Evolutionary conservation across 164 flowering plant species (phyloP).

Genomic region (Chimonanthus salicifolius): DNA sequence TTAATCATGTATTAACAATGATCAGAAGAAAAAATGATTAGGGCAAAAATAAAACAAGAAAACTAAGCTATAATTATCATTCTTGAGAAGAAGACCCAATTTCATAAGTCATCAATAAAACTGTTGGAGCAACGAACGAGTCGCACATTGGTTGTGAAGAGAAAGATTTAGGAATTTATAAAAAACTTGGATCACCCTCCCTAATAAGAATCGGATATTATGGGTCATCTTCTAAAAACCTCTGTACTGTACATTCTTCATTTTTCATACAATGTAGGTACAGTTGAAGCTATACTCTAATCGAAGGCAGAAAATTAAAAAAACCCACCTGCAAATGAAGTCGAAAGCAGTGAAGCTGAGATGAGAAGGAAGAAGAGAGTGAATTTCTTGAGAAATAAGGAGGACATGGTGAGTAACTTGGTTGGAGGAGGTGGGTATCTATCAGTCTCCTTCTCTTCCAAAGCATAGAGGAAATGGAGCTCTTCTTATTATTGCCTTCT

Average conservation of each 20-base stretch:
- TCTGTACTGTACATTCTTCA: neutral
- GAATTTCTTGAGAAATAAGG: constrained; percentile 30
- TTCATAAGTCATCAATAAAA: no score
- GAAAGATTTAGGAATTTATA: no score
- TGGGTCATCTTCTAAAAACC: neutral
- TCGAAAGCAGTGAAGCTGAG: constrained; percentile 40
- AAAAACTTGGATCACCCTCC: no score
- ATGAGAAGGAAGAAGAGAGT: constrained; percentile 45
- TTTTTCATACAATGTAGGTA: neutral
- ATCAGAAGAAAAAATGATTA: no score
- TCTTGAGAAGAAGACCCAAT: no score
- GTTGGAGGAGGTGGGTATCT: neutral
- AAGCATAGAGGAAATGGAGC: neutral
- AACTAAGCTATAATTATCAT: no score
- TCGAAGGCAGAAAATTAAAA: neutral
- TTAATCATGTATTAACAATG: no score
- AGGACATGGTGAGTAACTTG: constrained; percentile 24
- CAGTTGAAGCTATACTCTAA: neutral
- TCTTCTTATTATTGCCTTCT: constrained; percentile 10
- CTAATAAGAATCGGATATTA: neutral
- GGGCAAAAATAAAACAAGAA: no score
- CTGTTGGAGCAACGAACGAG: no score
- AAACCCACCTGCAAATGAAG: constrained; percentile 55
- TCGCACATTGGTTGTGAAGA: no score
- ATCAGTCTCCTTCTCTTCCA: neutral